Percentiles rank a stretch among this genome's conserved stretches.
Evolutionary conservation across 208 protist genomes (phyloP).

Genomic region (Leishmania aethiopica): DNA sequence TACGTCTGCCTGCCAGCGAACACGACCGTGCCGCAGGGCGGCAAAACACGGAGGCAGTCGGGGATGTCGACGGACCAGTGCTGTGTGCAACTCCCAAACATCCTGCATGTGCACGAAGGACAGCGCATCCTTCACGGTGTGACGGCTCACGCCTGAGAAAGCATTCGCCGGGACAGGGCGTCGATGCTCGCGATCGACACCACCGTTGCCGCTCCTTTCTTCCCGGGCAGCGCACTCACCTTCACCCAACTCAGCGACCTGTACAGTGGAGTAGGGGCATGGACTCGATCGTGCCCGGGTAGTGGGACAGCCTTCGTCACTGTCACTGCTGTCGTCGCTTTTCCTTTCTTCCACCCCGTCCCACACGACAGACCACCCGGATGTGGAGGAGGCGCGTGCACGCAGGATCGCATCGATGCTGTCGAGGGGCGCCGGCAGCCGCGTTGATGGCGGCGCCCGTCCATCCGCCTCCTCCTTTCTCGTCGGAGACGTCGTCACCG

Average conservation of each 20-base stretch:
- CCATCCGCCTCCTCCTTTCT: not conserved
- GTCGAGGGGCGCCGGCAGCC: not conserved
- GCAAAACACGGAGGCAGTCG: constrained; percentile 19
- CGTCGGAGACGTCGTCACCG: not conserved
- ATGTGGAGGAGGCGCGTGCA: not conserved
- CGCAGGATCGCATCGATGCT: not conserved
- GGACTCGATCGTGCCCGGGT: not conserved
- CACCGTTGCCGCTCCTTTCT: not conserved
- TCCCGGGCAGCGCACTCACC: not conserved
- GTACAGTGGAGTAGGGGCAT: not conserved
- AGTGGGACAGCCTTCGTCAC: not conserved
- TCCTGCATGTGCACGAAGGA: constrained; percentile 17
- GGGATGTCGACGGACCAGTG: constrained; percentile 21
- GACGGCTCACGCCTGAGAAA: not conserved
- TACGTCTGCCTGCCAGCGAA: constrained; percentile 8
- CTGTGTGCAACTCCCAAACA: constrained; percentile 19
- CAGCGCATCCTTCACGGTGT: not conserved
- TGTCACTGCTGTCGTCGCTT: not conserved
- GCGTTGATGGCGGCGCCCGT: not conserved
- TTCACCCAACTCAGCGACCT: not conserved
- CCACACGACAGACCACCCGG: not conserved
- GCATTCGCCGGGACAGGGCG: not conserved
- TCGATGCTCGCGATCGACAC: not conserved
- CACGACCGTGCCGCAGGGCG: constrained; percentile 16
- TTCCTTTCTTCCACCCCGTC: not conserved